Evolutionary conservation across 345 rosid species (phyloP).

Genomic region (Hibiscus tridactylites): DNA sequence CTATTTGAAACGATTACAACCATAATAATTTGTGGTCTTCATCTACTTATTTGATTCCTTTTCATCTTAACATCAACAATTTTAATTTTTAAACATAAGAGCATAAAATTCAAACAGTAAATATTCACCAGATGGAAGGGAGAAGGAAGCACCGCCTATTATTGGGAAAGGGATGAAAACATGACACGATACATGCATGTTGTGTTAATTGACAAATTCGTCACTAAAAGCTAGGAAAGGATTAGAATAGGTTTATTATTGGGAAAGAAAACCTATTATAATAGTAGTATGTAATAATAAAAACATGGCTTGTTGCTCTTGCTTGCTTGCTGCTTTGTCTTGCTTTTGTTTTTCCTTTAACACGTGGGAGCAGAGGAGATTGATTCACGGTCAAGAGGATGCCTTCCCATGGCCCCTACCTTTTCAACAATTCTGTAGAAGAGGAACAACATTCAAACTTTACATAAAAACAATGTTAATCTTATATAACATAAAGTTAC

Average conservation of each 20-base stretch:
- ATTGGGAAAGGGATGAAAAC: not conserved
- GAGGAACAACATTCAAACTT: too few relatives aligned
- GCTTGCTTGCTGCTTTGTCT: not conserved
- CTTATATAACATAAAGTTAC: too few relatives aligned
- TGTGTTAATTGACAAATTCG: not conserved
- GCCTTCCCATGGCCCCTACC: not conserved
- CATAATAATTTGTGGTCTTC: too few relatives aligned
- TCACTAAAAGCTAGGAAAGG: too few relatives aligned
- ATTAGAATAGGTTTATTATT: not conserved
- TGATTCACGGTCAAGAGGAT: not conserved
- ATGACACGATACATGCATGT: not conserved
- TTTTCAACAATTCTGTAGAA: not conserved
- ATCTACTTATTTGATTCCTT: too few relatives aligned
- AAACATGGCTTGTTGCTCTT: constrained; percentile 11
- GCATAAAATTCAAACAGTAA: not conserved
- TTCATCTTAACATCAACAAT: too few relatives aligned
- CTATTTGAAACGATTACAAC: too few relatives aligned
- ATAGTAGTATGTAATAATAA: not conserved
- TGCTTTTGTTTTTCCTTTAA: not conserved
- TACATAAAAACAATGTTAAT: too few relatives aligned
- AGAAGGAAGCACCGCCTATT: not conserved
- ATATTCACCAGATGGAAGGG: not conserved
- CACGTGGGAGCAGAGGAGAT: constrained; percentile 15
- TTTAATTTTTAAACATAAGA: too few relatives aligned
- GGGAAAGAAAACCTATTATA: not conserved